Evolutionary conservation across 2,329 filamentous ascomycete species (phyloP), one percentile per base, ranked within the genome.

Genomic region (Geosmithia flava): DNA sequence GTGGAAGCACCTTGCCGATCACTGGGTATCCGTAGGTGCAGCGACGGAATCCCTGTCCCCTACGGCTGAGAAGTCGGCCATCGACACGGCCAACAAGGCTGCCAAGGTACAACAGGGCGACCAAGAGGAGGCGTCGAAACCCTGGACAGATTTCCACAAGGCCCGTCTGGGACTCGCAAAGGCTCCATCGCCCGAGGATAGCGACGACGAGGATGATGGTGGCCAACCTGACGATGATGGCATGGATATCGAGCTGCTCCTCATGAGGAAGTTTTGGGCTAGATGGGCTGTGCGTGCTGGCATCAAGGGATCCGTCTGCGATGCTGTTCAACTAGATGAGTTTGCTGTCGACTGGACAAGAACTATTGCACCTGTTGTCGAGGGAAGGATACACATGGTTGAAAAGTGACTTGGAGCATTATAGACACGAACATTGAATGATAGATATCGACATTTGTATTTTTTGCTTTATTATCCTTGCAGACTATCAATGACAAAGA

Each of bases 341-440:
- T 70, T 70, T 43, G 75, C 80, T 46, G 80, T 84, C 30, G 75
- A 83, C 53, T 95, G 88, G 87, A 91, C 87, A 8, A 79, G 77
- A 52, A 83, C 86, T 2, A 90, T 95, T 61, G 79, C 83, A 48
- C 89, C 89, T 1, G 75, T 76, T 49, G 52, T 91, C 8, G 88
- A 95, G 60, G 87, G 87, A 1, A 76, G 88, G 45, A 94, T 95
- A 42, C 62, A 60, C 30, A 74, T 73, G 61, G 58, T 74, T 2
- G 17, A 33, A 15, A 20, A 16, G 17, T 45, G 42, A 20, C 19
- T n/a, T 40, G 17, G 5, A 19, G 10, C 15, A 37, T 16, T 11
- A 37, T 37, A 37, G 29, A 30, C 29, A 30, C 7, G 29, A 30
- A 30, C 29, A n/a, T n/a, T n/a, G n/a, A n/a, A n/a, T n/a, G n/a